These are phyloP conservation scores for Nissolia schottii DNA, from an alignment of 306 rosid genomes.

Conservation along the genomic window DNA sequence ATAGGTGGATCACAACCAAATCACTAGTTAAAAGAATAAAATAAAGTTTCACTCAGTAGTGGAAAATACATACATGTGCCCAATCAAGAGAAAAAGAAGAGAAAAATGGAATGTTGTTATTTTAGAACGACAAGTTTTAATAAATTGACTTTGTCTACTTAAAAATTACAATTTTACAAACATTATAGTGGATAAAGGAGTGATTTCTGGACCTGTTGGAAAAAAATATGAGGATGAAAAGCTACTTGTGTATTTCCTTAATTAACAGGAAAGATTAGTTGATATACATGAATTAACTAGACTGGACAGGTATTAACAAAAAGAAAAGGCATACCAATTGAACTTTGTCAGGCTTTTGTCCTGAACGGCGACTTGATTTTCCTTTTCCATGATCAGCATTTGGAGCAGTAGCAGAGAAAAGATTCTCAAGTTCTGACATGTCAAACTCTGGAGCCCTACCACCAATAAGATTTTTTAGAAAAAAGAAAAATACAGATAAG, in stretches of 20 bases:
- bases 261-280: conserved; percentile 5
- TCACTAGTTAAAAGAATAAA: conserved; percentile 8
- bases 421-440: conserved; percentile 92
- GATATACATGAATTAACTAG: not conserved
- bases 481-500: not conserved
- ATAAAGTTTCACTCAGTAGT: not conserved
- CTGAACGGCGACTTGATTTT: conserved; percentile 46
- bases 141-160: not conserved
- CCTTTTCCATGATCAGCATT: conserved; percentile 46
- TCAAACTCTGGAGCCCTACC: conserved; percentile 96
- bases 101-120: not conserved
- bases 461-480: conserved; percentile 22
- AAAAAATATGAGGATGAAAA: not conserved
- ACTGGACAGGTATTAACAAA: not conserved
- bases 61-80: not conserved
- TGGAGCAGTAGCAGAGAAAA: conserved; percentile 76
- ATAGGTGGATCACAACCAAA: not conserved
- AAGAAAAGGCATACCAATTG: conserved; percentile 62
- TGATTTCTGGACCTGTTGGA: not conserved
- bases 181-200: not conserved
- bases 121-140: not conserved
- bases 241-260: not conserved
- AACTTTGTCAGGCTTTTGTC: conserved; percentile 73
- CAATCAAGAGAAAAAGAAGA: not conserved
- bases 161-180: not conserved